Evolutionary conservation across 2,329 filamentous ascomycete genomes (phyloP).

Genomic region (Penicillium sp.): DNA sequence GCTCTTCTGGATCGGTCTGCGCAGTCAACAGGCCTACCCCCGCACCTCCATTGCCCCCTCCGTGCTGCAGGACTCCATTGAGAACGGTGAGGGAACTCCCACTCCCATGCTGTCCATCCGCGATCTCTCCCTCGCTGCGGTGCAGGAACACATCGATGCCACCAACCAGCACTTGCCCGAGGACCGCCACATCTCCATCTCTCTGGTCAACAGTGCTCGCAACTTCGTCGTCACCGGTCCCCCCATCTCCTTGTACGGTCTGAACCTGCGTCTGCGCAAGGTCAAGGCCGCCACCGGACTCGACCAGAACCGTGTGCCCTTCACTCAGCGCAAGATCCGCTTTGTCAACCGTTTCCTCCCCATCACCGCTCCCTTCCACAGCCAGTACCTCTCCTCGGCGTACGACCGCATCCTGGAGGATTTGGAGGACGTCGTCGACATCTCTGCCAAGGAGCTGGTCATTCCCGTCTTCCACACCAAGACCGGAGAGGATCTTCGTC

Average conservation of each 20-base stretch:
- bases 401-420: constrained; percentile 83
- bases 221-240: constrained; percentile 97
- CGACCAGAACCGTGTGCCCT: constrained; percentile 91
- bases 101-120: constrained; percentile 98
- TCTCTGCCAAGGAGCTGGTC: constrained; percentile 70
- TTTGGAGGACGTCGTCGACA: constrained; percentile 76
- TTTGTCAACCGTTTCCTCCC: constrained; percentile 97
- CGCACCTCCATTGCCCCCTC: constrained; percentile 89
- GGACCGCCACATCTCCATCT: constrained; percentile 92
- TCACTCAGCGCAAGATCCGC: constrained; percentile 92
- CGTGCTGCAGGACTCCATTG: constrained; percentile 87
- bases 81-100: constrained; percentile 90
- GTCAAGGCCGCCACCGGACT: constrained; percentile 97
- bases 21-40: constrained; percentile 96
- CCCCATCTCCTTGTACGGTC: constrained; percentile 91
- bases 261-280: constrained; percentile 92
- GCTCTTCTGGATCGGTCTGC: constrained; percentile 97
- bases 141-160: constrained; percentile 94
- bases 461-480: constrained; percentile 91
- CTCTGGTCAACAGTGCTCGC: constrained; percentile 91
- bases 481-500: constrained; percentile 80
- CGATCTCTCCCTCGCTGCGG: constrained; percentile 81
- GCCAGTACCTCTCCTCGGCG: constrained; percentile 83
- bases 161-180: constrained; percentile 95
- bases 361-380: constrained; percentile 98